Percentiles rank a stretch among this genome's conserved stretches.
Evolutionary conservation across 169 alveolate species (phyloP).

Genomic region (Plasmodium gaboni): DNA sequence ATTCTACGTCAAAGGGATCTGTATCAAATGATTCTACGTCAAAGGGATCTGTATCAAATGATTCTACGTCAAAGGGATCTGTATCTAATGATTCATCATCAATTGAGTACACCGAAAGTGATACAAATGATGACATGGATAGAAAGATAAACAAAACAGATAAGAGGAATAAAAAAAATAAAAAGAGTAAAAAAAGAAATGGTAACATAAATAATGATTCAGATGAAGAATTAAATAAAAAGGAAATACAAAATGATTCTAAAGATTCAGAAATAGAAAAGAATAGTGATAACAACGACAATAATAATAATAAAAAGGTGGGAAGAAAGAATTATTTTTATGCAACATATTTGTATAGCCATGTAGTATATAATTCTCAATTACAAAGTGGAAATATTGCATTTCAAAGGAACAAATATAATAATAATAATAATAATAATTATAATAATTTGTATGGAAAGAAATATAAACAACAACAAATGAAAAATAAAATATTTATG

Average conservation of each 20-base stretch:
- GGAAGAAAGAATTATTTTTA: constrained; percentile 34
- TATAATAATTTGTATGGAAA: background rate
- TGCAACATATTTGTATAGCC: constrained; percentile 44
- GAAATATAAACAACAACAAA: background rate
- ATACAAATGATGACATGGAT: background rate
- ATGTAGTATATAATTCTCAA: constrained; percentile 20
- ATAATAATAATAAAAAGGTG: constrained; percentile 19
- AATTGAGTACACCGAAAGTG: background rate
- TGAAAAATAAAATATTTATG: background rate
- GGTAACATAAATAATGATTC: background rate
- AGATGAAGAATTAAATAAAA: background rate
- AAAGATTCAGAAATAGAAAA: constrained; percentile 5
- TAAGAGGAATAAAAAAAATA: background rate
- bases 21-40: too few species aligned
- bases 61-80: too few species aligned
- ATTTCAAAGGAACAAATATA: background rate
- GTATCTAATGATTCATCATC: too few species aligned
- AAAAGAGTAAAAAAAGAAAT: background rate
- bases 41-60: too few species aligned
- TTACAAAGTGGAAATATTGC: background rate
- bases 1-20: too few species aligned
- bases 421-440: background rate
- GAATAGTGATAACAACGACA: constrained; percentile 10
- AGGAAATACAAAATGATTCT: background rate
- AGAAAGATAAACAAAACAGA: background rate